Evolutionary conservation across 139 green algal genomes (phyloP), one percentile per base, ranked within the genome.

Genomic region (Microglena sp.): DNA sequence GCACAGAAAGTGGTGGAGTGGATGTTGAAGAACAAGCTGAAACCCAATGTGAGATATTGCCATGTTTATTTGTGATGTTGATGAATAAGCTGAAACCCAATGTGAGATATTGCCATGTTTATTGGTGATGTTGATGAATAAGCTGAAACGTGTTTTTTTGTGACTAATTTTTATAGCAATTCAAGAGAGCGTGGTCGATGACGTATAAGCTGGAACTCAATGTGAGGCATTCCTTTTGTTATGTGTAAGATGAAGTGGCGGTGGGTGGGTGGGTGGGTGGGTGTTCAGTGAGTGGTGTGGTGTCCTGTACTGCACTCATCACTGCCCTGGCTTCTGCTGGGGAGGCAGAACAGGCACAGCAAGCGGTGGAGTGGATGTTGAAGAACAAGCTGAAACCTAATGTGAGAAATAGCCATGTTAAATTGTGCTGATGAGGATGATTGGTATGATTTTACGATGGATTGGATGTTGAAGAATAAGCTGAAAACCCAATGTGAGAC

Each of bases 301-400:
- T 95, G 31, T 92, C 85, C 15, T 95, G 88, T 72, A 95, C 88
- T 2, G 86, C 89, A 1, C 82, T 95, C 2, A 81, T 95, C 64
- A 84, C 79, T 22, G 89, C 89, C 0, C 80, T 95, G 60, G 89
- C 79, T 1, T 74, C 86, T 1, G 85, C 82, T 29, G 89, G 82
- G 2, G 84, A 94, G 75, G 68, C 73, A 22, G 70, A 87, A 64
- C 74, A 76, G 36, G 82, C 85, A 28, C 78, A 93, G 70, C 70
- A 70, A 1, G 82, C 84, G 22, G 78, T 88, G 2, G 33, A 71
- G 27, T 88, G 82, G 82, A 88, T 88, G 82, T 66, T 82, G 31
- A 35, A 26, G 18, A 74, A 64, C 21, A 67, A 68, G 2, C 59
- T 74, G 50, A 64, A 30, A 6, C 56, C 56, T 22, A 64, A 64